Conservation (phyloP, 2,329 filamentous ascomycete genomes). For the Aspergillaceae sp. region DNA sequence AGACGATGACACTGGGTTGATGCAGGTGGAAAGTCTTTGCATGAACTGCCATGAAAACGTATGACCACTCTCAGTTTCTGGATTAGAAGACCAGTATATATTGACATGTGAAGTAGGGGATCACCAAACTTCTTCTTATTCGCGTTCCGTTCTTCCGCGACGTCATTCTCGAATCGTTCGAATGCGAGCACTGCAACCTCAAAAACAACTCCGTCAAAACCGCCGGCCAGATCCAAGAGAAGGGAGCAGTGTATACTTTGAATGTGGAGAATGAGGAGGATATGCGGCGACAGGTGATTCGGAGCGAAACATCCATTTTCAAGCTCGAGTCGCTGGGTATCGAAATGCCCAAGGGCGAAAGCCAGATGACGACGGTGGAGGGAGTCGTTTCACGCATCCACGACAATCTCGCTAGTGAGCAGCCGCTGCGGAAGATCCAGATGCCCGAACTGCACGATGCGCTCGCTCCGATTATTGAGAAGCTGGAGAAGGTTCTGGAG, state of each 20-base stretch:
- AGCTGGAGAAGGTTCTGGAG: constrained; percentile 66
- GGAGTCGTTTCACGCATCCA: constrained; percentile 71
- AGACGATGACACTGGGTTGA: constrained; percentile 35
- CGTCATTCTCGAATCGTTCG: constrained; percentile 94
- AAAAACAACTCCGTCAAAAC: constrained; percentile 91
- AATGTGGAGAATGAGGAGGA: constrained; percentile 65
- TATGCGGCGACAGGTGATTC: constrained; percentile 79
- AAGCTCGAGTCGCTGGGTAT: constrained; percentile 86
- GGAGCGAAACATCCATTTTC: constrained; percentile 78
- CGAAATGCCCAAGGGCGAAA: constrained; percentile 83
- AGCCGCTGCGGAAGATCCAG: constrained; percentile 70
- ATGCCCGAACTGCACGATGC: constrained; percentile 71
- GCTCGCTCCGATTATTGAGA: constrained; percentile 65
- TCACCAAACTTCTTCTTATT: constrained; percentile 77
- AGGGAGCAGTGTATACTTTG: constrained; percentile 75
- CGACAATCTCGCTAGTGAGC: constrained; percentile 71
- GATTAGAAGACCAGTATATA: constrained; percentile 24
- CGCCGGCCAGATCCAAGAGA: constrained; percentile 83
- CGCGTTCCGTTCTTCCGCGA: constrained; percentile 96
- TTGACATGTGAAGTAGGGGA: constrained; percentile 51
- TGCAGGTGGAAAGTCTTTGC: constrained; percentile 60
- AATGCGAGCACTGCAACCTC: constrained; percentile 79
- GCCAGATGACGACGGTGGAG: constrained; percentile 89
- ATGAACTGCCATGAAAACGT: constrained; percentile 81
- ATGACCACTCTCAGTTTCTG: constrained; percentile 16